Conservation (phyloP, 768 basidiomycete species). For the Mycena leptocephala region DNA sequence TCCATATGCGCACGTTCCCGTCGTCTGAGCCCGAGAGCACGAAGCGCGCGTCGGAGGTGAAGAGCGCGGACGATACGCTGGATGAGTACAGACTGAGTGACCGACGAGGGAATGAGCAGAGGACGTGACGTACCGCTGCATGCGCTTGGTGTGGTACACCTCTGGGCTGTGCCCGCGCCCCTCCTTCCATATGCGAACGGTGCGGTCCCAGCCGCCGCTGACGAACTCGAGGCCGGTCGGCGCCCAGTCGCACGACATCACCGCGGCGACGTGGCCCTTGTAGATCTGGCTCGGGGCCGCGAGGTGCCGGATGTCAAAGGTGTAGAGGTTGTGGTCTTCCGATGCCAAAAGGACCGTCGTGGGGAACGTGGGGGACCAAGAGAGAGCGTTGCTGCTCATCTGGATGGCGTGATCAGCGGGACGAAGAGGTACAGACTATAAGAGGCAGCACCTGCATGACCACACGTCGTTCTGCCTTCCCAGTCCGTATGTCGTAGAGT, state of each 20-base stretch:
- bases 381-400: slow-evolving; percentile 92
- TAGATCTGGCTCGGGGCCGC: slow-evolving; percentile 91
- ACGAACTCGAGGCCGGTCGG: slow-evolving; percentile 97
- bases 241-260: slow-evolving; percentile 98
- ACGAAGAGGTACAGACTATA: not conserved
- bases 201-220: slow-evolving; percentile 97
- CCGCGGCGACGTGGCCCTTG: slow-evolving; percentile 97
- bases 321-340: slow-evolving; percentile 98
- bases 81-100: not conserved
- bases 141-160: slow-evolving; percentile 98
- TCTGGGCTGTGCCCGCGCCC: slow-evolving; percentile 87
- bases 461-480: slow-evolving; percentile 93
- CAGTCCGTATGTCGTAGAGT: slow-evolving; percentile 96
- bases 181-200: slow-evolving; percentile 93
- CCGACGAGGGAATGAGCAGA: not conserved
- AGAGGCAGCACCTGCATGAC: slow-evolving; percentile 81
- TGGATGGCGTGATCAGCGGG: slow-evolving; percentile 43
- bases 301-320: slow-evolving; percentile 94
- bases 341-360: slow-evolving; percentile 95
- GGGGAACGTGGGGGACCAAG: slow-evolving; percentile 98
- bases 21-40: slow-evolving; percentile 94
- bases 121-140: slow-evolving; percentile 83
- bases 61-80: slow-evolving; percentile 91
- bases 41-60: slow-evolving; percentile 93
- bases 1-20: slow-evolving; percentile 96